Evolutionary conservation across 148 eudicot species (phyloP), one percentile per base, ranked within the genome.

Genomic region (Amaranthus hypochondriacus): DNA sequence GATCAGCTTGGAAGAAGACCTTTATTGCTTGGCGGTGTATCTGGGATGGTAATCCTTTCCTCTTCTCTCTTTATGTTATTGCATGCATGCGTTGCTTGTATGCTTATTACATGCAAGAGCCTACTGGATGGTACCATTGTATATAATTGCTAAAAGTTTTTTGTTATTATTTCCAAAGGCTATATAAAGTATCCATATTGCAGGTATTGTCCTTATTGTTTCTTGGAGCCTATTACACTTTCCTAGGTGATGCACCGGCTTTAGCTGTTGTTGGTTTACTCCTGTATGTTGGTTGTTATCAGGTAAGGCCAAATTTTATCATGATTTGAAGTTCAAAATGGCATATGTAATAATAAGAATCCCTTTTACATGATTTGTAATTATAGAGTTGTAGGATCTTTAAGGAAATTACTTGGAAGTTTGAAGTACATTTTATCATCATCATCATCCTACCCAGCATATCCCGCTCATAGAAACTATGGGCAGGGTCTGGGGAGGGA

Each of bases 1-100:
- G 98, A 95, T 83, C 90, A 81, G 79, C 86, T 95, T 77, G 98
- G 98, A 55, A 92, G 98, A 85, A 86, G 98, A 78, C 98, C 98
- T 75, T 81, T 95, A 83, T 87, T 95, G 67, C 97, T 92, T 79
- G 92, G 93, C 53, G 98, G 98, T 68, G 97, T 95, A 75, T 91
- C 96, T 80, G 96, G 95, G 76, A 86, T 95, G 88, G 98, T 94
- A 81, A 79, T 68, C 9, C 59, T 74, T 60, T 21, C 28, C 13
- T 62, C 39, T 28, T 28, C 46, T 72, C 56, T 62, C 62, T 57
- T 47, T 71, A 18, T 64, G 39, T 54, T 3, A 55, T 59, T 2
- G 55, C 8, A 13, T 49, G n/a, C 56, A 5, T 54, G 39, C 2
- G 28, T 18, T 75, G 67, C 39, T 28, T 75, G 48, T 44, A 18